phyloP scores from a whole-genome alignment of 345 rosid genomes.

The Nasturtium officinale region DNA sequence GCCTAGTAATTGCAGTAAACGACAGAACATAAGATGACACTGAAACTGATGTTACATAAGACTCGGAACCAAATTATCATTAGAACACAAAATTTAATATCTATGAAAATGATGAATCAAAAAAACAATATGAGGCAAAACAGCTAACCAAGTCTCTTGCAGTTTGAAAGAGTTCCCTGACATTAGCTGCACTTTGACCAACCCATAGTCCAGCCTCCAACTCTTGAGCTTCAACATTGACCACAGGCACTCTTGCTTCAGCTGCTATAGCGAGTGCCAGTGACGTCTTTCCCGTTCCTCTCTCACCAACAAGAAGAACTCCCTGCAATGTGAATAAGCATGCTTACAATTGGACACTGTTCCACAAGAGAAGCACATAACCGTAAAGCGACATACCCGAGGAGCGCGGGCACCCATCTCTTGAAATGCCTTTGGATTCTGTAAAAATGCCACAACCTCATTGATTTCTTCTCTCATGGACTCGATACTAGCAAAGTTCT shows the following conservation, averaged over 20 bases:
- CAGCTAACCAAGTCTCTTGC: conserved; percentile 87
- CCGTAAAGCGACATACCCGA: conserved; percentile 57
- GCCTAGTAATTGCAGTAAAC: conserved; percentile 58
- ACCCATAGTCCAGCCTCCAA: conserved; percentile 98
- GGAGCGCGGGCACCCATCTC: conserved; percentile 98
- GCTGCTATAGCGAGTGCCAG: conserved; percentile 94
- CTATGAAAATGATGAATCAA: conserved; percentile 21
- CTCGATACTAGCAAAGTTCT: conserved; percentile 87
- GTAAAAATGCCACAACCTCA: conserved; percentile 93
- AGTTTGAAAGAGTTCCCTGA: conserved; percentile 95
- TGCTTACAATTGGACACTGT: conserved; percentile 6
- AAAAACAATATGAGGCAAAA: conserved; percentile 28
- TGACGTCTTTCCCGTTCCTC: conserved; percentile 96
- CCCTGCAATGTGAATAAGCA: conserved; percentile 61
- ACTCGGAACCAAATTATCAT: conserved; percentile 10
- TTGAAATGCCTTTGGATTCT: conserved; percentile 87
- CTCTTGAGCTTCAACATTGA: conserved; percentile 81
- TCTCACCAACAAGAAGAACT: conserved; percentile 95
- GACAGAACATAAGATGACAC: conserved; percentile 31
- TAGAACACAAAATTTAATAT: conserved; percentile 4
- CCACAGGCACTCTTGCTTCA: conserved; percentile 95
- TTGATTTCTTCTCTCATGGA: conserved; percentile 97
- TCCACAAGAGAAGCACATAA: conserved; percentile 22
- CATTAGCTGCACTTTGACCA: conserved; percentile 97
- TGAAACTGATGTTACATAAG: conserved; percentile 12